phyloP scores from a whole-genome alignment of 306 rosid genomes.

The Rubus idaeus region DNA sequence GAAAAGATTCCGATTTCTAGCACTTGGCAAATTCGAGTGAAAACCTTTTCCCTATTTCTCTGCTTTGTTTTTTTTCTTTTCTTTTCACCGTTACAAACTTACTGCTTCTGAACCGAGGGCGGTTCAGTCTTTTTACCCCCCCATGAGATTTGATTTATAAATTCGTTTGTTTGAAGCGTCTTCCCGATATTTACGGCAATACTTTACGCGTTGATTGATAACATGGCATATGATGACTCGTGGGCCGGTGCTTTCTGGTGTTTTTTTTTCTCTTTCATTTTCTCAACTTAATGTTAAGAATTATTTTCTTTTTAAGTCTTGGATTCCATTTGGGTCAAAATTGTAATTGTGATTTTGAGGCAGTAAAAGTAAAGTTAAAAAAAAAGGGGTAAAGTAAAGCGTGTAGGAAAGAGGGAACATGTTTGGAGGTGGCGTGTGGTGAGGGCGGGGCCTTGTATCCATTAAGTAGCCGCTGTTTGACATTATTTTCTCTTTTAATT shows the following conservation, averaged over 20 bases:
- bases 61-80: too few species aligned
- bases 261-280: background rate
- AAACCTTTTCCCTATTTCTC: background rate
- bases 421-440: constrained; percentile 29
- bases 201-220: constrained; percentile 27
- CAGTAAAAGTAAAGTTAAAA: constrained; percentile 9
- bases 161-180: background rate
- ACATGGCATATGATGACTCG: constrained; percentile 33
- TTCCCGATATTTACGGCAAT: constrained; percentile 35
- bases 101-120: constrained; percentile 4
- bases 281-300: background rate
- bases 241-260: constrained; percentile 28
- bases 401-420: constrained; percentile 25
- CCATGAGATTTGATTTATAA: background rate
- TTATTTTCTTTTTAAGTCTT: constrained; percentile 10
- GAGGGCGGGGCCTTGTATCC: constrained; percentile 13
- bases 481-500: constrained; percentile 10
- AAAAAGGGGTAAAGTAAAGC: constrained; percentile 19
- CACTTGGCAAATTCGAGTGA: too few species aligned
- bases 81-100: background rate
- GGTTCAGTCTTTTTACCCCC: background rate
- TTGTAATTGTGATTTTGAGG: constrained; percentile 7
- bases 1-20: constrained; percentile 3
- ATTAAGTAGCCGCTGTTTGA: constrained; percentile 18
- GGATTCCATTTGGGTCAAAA: constrained; percentile 18